Evolutionary conservation across 2,329 filamentous ascomycete genomes (phyloP).

Genomic region (Podosphaera fusca): DNA sequence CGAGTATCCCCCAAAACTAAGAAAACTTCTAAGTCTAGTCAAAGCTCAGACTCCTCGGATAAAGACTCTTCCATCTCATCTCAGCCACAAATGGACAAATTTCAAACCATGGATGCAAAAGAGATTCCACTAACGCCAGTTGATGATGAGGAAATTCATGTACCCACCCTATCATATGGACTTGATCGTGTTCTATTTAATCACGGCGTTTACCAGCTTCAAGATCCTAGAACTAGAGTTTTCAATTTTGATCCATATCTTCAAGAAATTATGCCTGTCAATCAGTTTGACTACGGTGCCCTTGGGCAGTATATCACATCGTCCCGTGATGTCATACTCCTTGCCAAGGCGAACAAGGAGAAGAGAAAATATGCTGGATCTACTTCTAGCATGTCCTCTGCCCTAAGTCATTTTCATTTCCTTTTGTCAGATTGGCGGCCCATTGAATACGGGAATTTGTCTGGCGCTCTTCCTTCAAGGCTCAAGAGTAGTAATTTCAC

Average conservation of each 20-base stretch:
- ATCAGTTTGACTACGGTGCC: slow-evolving; percentile 78
- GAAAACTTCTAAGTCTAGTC: too few relatives aligned
- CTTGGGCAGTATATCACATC: slow-evolving; percentile 78
- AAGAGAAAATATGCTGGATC: slow-evolving; percentile 74
- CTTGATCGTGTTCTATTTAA: slow-evolving; percentile 60
- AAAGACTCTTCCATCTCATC: neutral
- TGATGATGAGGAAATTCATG: slow-evolving; percentile 10
- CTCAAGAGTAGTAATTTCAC: slow-evolving; percentile 38
- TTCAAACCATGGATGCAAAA: slow-evolving; percentile 11
- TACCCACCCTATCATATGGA: slow-evolving; percentile 15
- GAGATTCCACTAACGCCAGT: slow-evolving; percentile 12
- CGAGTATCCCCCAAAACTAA: neutral
- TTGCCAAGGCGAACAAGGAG: slow-evolving; percentile 40
- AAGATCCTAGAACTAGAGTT: slow-evolving; percentile 67
- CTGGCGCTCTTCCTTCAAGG: slow-evolving; percentile 38
- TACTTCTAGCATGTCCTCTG: slow-evolving; percentile 85
- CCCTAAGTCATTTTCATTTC: slow-evolving; percentile 78
- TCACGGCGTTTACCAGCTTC: slow-evolving; percentile 72
- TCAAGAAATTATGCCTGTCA: slow-evolving; percentile 73
- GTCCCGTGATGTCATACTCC: slow-evolving; percentile 54
- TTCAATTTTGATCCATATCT: slow-evolving; percentile 97
- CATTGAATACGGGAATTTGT: slow-evolving; percentile 43
- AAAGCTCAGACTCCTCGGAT: neutral
- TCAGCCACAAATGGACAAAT: slow-evolving; percentile 3
- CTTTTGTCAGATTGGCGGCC: slow-evolving; percentile 65